These are phyloP conservation scores for Fusarium vanettenii DNA, from an alignment of 2,329 filamentous ascomycete genomes.

Conservation along the genomic window DNA sequence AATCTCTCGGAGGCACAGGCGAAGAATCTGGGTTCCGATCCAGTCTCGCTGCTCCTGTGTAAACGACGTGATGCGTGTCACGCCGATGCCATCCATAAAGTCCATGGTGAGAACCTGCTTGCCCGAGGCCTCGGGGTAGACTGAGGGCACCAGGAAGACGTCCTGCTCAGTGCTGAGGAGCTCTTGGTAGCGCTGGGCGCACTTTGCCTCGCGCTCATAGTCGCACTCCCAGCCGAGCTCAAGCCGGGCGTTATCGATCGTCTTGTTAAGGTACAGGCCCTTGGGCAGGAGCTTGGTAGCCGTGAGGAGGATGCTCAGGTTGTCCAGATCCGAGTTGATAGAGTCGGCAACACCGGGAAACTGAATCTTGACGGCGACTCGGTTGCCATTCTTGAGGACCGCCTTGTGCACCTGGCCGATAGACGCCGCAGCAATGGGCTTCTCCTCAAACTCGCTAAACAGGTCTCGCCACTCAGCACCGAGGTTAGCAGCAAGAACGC, in stretches of 20 bases:
- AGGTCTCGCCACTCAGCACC: constrained; percentile 86
- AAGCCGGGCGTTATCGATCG: constrained; percentile 91
- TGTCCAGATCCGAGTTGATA: constrained; percentile 96
- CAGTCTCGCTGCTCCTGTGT: constrained; percentile 89
- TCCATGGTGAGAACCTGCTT: constrained; percentile 93
- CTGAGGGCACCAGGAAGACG: constrained; percentile 82
- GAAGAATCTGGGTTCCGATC: constrained; percentile 94
- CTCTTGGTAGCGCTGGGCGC: constrained; percentile 78
- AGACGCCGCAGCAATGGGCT: constrained; percentile 92
- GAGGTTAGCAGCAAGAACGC: constrained; percentile 82
- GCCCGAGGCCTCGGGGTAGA: constrained; percentile 83
- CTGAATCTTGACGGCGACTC: constrained; percentile 95
- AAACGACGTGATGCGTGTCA: constrained; percentile 82
- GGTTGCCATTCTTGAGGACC: constrained; percentile 77
- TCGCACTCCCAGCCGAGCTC: constrained; percentile 98
- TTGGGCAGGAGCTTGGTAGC: constrained; percentile 91
- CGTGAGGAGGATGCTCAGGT: constrained; percentile 88
- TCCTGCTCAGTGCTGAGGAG: constrained; percentile 75
- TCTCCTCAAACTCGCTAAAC: constrained; percentile 87
- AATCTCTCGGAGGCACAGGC: constrained; percentile 92
- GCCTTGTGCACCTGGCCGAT: constrained; percentile 97
- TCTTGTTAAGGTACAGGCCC: constrained; percentile 95
- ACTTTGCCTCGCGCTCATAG: constrained; percentile 88
- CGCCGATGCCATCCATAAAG: constrained; percentile 85
- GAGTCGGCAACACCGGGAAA: constrained; percentile 96